These are phyloP conservation scores for Claviceps citrina DNA, from an alignment of 2,329 filamentous ascomycete genomes.

Conservation along the genomic window DNA sequence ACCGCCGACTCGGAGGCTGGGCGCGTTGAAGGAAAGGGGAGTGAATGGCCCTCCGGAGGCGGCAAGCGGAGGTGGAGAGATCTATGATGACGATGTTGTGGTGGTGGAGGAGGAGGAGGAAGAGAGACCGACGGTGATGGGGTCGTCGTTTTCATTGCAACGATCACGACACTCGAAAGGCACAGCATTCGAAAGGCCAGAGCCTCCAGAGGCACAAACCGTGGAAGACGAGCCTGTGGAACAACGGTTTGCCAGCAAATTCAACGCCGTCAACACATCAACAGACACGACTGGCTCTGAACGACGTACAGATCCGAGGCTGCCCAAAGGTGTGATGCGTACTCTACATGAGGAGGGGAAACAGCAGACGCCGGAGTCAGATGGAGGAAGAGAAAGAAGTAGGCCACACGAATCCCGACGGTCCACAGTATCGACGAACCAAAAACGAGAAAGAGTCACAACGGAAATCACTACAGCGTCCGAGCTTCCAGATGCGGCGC, in stretches of 20 bases:
- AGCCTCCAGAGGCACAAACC: neutral
- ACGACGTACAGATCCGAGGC: neutral
- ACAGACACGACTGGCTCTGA: neutral
- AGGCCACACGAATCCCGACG: neutral
- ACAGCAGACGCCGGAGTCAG: neutral
- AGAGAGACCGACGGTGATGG: neutral
- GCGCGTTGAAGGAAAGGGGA: conserved; percentile 9
- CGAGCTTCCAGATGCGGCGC: neutral
- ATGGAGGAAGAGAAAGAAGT: neutral
- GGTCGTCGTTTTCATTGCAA: neutral
- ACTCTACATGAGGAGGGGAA: neutral
- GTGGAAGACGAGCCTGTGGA: neutral
- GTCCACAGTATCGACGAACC: neutral
- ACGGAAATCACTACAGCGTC: neutral
- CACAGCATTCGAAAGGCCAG: neutral
- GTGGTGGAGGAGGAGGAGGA: conserved; percentile 6
- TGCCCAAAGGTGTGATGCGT: neutral
- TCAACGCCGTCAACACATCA: neutral
- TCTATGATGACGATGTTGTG: conserved; percentile 6
- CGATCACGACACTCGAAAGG: neutral
- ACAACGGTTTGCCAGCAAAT: neutral
- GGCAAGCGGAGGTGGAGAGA: neutral
- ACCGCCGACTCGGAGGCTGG: conserved; percentile 7
- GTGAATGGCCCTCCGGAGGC: conserved; percentile 8
- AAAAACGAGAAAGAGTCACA: neutral